These are phyloP conservation scores for Penicillium maclennaniae DNA, from an alignment of 495 filamentous ascomycete species.

Conservation along the genomic window DNA sequence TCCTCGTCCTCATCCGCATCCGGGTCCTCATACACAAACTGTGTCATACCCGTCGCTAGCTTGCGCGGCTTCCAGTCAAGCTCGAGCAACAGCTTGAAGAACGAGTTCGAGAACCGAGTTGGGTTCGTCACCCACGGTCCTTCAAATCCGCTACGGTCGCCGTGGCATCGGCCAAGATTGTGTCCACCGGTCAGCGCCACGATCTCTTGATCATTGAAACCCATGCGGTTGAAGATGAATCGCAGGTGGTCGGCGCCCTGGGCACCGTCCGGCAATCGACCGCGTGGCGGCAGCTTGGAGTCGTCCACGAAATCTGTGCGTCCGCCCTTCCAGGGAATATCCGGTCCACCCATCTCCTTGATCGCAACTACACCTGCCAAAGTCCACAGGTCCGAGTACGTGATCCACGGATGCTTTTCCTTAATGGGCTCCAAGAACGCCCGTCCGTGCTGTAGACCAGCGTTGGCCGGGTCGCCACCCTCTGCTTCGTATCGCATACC, in stretches of 20 bases:
- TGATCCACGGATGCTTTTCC: conserved; percentile 55
- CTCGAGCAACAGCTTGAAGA: conserved; percentile 53
- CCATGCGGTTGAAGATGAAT: conserved; percentile 59
- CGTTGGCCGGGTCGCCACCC: conserved; percentile 61
- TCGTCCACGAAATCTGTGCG: conserved; percentile 58
- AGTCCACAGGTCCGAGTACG: conserved; percentile 62
- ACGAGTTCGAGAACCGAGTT: conserved; percentile 61
- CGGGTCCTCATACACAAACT: conserved; percentile 59
- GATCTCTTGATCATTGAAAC: conserved; percentile 63
- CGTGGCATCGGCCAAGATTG: conserved; percentile 57
- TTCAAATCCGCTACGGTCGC: conserved; percentile 57
- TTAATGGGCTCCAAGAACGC: conserved; percentile 61
- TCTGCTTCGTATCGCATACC: conserved; percentile 63
- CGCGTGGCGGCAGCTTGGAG: conserved; percentile 52
- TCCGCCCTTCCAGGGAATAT: conserved; percentile 50
- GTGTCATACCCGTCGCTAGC: conserved; percentile 48
- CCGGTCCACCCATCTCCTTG: conserved; percentile 54
- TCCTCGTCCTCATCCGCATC: conserved; percentile 48
- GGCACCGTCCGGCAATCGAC: conserved; percentile 56
- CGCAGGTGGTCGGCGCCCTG: conserved; percentile 56
- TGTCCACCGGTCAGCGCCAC: conserved; percentile 60
- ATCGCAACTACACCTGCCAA: conserved; percentile 56
- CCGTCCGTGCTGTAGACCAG: conserved; percentile 58
- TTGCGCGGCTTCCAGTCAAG: conserved; percentile 54
- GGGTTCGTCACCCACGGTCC: conserved; percentile 63